Percentiles rank a stretch among this genome's conserved stretches.
These are phyloP conservation scores for Flaveria trinervia DNA, from an alignment of 129 eudicot genomes.

Conservation along the genomic window DNA sequence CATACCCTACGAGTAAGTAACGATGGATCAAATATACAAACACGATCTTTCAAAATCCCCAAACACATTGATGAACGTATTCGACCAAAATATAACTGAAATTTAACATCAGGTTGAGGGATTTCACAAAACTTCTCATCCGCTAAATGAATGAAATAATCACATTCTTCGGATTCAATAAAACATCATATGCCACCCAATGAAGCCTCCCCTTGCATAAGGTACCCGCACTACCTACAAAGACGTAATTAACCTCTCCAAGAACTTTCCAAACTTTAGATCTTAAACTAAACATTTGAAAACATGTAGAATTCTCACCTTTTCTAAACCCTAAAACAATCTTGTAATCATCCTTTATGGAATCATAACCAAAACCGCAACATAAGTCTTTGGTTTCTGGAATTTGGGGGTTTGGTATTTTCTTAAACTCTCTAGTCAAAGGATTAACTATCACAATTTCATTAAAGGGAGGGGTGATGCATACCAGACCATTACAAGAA, in stretches of 20 bases:
- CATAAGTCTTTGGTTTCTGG: not conserved
- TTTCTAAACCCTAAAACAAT: constrained; percentile 7
- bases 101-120: not conserved
- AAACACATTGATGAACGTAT: constrained; percentile 1
- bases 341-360: constrained; percentile 31
- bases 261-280: constrained; percentile 21
- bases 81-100: constrained; percentile 1
- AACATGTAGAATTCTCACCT: constrained; percentile 1
- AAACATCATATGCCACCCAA: constrained; percentile 5
- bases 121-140: constrained; percentile 7
- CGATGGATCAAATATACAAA: not conserved
- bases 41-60: constrained; percentile 13
- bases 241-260: constrained; percentile 8
- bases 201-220: constrained; percentile 33
- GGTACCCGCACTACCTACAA: constrained; percentile 3
- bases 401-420: constrained; percentile 3
- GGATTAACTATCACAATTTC: constrained; percentile 23
- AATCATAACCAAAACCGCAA: constrained; percentile 36
- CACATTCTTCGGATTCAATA: not conserved
- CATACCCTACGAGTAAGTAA: constrained; percentile 12
- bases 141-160: constrained; percentile 22
- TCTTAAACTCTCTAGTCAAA: constrained; percentile 23
- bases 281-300: constrained; percentile 29
- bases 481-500: constrained; percentile 29
- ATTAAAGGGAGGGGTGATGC: not conserved